Percentiles rank a stretch among this genome's conserved stretches.
phyloP scores from a whole-genome alignment of 2,329 filamentous ascomycete genomes.

The Thelonectria olida region DNA sequence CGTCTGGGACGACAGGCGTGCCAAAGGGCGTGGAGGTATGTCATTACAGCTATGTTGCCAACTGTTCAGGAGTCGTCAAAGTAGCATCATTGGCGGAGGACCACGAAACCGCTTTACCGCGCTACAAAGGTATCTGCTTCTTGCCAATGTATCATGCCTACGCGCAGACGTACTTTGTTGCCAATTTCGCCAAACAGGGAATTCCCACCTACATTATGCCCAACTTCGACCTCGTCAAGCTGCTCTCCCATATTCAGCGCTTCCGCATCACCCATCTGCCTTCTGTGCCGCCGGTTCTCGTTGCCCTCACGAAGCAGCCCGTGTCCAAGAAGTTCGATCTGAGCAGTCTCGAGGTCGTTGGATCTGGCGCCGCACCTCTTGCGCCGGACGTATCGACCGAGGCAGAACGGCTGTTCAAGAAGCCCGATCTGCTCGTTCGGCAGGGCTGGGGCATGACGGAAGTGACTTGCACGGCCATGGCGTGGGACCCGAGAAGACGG shows the following conservation, averaged over 20 bases:
- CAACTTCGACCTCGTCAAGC: constrained; percentile 77
- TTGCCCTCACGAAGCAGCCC: constrained; percentile 77
- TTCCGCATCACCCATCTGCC: constrained; percentile 73
- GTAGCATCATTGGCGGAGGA: constrained; percentile 44
- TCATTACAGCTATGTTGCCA: constrained; percentile 78
- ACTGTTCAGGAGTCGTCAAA: constrained; percentile 66
- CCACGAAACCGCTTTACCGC: constrained; percentile 50
- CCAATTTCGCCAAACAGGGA: constrained; percentile 61
- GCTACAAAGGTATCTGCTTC: constrained; percentile 66
- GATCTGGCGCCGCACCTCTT: constrained; percentile 76
- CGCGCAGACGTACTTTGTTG: constrained; percentile 75
- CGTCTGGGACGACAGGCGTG: constrained; percentile 78
- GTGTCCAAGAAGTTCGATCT: constrained; percentile 74
- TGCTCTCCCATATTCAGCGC: constrained; percentile 73
- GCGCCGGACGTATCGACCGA: constrained; percentile 54
- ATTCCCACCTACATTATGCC: constrained; percentile 80
- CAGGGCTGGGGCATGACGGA: constrained; percentile 94
- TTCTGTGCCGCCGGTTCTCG: constrained; percentile 79
- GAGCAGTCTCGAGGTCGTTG: constrained; percentile 66
- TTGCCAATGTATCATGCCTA: constrained; percentile 81
- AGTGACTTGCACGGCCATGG: constrained; percentile 74
- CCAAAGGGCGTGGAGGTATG: constrained; percentile 86
- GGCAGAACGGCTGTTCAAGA: constrained; percentile 62
- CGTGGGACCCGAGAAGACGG: constrained; percentile 71
- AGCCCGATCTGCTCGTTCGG: constrained; percentile 47